Base-by-base conservation (phyloP, 1,139 yeast genomes). In the Geotrichum australiense region DNA sequence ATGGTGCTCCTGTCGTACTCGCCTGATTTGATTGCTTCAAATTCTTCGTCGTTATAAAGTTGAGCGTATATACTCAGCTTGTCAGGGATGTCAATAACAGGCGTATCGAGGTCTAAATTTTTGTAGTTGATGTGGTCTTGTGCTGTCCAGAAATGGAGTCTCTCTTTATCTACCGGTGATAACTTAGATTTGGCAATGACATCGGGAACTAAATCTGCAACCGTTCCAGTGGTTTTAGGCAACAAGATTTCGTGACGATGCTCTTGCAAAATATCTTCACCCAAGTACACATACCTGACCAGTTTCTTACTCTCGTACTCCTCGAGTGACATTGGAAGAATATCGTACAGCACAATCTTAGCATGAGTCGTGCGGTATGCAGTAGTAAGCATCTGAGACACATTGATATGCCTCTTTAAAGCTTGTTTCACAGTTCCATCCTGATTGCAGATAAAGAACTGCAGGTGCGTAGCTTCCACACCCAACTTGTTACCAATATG, bases 301-400 rank as follows among this genome's bases (percentile, higher is more conserved):
- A 76, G 63, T 48, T 76, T 75, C 76, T 86, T 74, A 50, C 74
- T 77, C 60, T 93, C 98, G 53, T 81, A 73, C 49, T 87, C 94
- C 28, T 68, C 71, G 47, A 91, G 65, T 5, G 89, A 77, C 37
- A 87, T 78, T 33, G 77, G 80, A 53, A 93, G 70, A 1, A 82
- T 64, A 55, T 89, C 96, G 58, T 83, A 91, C 52, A 73, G 39
- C 16, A 63, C 49, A n/a, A 54, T 47, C 16, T 26, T 20, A 3
- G 29, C 29, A 11, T 32, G 24, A 5, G 35, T 26, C n/a, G 68
- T 70, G n/a, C 52, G 41, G 42, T 73, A 66, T 32, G 72, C 62
- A 20, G 66, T 61, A 27, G 64, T 58, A 12, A 65, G 54, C 18
- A 75, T 62, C 48, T 69, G 69, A 45, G 73, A 63, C 3, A 79